These are phyloP conservation scores for Cucurbita ficifolia DNA, from an alignment of 306 rosid genomes.

Conservation along the genomic window DNA sequence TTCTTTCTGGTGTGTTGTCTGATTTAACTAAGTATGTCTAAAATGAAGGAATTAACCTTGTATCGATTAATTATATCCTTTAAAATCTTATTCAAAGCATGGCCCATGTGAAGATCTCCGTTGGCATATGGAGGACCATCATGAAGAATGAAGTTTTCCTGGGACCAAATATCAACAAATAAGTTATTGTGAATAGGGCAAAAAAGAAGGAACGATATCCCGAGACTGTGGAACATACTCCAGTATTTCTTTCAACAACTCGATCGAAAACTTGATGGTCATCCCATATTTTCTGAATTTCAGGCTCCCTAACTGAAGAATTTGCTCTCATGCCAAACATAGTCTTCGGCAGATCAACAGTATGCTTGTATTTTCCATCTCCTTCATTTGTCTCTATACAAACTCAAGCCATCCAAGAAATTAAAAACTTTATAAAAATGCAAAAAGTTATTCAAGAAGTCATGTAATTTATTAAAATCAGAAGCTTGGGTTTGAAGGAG, in stretches of 20 bases:
- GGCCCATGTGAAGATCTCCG: constrained; percentile 98
- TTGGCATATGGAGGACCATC: constrained; percentile 99
- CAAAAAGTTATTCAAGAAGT: background rate
- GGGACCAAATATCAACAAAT: constrained; percentile 17
- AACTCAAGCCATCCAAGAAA: constrained; percentile 17
- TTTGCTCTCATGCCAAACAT: constrained; percentile 88
- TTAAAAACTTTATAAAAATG: constrained; percentile 3
- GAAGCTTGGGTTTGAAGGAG: background rate
- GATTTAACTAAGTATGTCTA: background rate
- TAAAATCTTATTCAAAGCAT: constrained; percentile 85
- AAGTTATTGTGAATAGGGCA: constrained; percentile 9
- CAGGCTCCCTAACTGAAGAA: constrained; percentile 71
- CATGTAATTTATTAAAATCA: background rate
- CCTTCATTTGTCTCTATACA: constrained; percentile 56
- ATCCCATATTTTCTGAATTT: constrained; percentile 89
- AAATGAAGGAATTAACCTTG: constrained; percentile 39
- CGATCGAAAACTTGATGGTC: constrained; percentile 66
- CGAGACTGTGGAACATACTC: constrained; percentile 36
- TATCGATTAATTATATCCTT: constrained; percentile 94
- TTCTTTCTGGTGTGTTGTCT: background rate
- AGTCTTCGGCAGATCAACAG: constrained; percentile 93
- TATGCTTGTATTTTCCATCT: constrained; percentile 91
- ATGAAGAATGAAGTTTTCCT: constrained; percentile 81
- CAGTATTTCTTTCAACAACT: constrained; percentile 56
- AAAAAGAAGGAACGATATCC: constrained; percentile 1